Evolutionary conservation across 2,329 filamentous ascomycete genomes (phyloP), one percentile per base, ranked within the genome.

Genomic region (Nigrospora oryzae): DNA sequence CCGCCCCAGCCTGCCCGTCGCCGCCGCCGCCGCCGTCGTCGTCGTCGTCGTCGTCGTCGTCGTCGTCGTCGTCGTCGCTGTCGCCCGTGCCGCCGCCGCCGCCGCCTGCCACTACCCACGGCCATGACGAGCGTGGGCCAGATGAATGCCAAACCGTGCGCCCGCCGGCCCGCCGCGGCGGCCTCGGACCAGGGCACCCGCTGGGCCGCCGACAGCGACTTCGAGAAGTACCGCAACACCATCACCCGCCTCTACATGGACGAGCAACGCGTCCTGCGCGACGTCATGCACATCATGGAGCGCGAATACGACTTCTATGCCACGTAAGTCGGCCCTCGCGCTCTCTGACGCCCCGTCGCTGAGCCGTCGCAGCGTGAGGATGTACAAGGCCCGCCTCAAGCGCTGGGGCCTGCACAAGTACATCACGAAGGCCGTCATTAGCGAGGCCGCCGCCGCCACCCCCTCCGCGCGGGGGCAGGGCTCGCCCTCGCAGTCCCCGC

Each of bases 201-300:
- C 17, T 45, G 43, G 43, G 43, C 43, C 11, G 40, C 43, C 19
- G 15, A 16, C 11, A 33, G 23, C n/a, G 43, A 45, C 23, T 45
- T 40, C 19, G 43, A 45, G 11, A 35, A 37, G 30, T 45, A 36
- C 32, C 43, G 43, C 5, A 23, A 15, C 13, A 30, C 19, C 15
- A 45, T 45, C 38, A 39, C 36, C 30, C 40, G 36, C 13, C 38
- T 45, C 14, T 45, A 45, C 34, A 45, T 45, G 32, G 43, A 41
- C n/a, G 43, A 45, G 14, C 23, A 31, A 3, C 31, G 32, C n/a
- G 38, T 16, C 1, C 31, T 45, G 32, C 28, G 31, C 16, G 43
- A 45, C 8, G 38, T 41, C 33, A 36, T 40, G 23, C 16, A 36
- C 14, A 41, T 45, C 11, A 45, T 45, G 43, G 38, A 36, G 31